Evolutionary conservation across 148 eudicot genomes (phyloP).

Genomic region (Persicaria maculosa): DNA sequence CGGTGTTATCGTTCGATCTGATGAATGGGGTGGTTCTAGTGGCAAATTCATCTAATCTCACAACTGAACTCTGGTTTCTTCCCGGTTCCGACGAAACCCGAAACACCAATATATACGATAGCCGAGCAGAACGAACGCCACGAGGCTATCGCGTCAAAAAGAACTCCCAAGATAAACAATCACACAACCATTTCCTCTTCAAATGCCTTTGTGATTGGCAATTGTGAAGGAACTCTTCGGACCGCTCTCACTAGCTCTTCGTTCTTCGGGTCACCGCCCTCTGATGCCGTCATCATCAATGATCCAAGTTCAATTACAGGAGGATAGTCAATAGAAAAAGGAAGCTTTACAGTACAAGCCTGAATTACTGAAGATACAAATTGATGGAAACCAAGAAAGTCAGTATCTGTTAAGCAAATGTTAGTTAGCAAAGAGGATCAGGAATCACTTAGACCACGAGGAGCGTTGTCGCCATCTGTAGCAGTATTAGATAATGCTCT

Average conservation of each 20-base stretch:
- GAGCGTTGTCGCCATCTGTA: slow-evolving; percentile 3
- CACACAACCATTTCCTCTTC: background rate
- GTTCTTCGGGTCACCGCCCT: slow-evolving; percentile 78
- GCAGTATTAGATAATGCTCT: slow-evolving; percentile 37
- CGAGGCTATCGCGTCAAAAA: background rate
- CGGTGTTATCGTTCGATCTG: too few species aligned
- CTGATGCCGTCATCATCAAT: slow-evolving; percentile 80
- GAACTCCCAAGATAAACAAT: background rate
- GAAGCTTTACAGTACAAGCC: background rate
- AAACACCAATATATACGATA: background rate
- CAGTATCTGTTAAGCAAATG: background rate
- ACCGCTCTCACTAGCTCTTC: slow-evolving; percentile 82
- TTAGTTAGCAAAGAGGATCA: background rate
- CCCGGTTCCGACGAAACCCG: background rate
- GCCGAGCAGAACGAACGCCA: background rate
- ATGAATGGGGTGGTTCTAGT: background rate
- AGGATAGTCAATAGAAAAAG: too few species aligned
- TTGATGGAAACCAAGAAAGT: background rate
- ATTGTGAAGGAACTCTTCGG: slow-evolving; percentile 61
- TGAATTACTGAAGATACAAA: background rate
- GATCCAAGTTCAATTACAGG: slow-evolving; percentile 5
- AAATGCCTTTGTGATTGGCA: slow-evolving; percentile 42
- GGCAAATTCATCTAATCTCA: background rate
- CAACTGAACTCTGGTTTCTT: background rate
- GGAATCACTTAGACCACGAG: too few species aligned